These are phyloP conservation scores for Erodium maritimum DNA, from an alignment of 345 rosid genomes.

Conservation along the genomic window DNA sequence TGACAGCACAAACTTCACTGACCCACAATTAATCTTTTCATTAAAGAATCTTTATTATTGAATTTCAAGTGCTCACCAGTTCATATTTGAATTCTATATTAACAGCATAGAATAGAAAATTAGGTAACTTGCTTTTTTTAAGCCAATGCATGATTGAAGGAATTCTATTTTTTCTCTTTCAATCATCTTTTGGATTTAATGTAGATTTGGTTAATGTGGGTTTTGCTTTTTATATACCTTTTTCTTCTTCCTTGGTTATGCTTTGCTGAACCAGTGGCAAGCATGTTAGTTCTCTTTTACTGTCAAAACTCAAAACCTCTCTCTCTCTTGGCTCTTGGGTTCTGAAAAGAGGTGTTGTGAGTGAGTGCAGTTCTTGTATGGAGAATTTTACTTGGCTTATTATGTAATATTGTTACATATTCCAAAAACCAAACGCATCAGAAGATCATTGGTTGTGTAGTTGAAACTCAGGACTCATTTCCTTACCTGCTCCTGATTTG, in stretches of 20 bases:
- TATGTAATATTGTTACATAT: slow-evolving; percentile 10
- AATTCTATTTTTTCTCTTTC: slow-evolving; percentile 14
- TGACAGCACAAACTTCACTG: slow-evolving; percentile 11
- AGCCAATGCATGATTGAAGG: slow-evolving; percentile 29
- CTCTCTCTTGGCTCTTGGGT: slow-evolving; percentile 18
- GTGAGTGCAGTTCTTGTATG: slow-evolving; percentile 19
- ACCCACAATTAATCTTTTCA: slow-evolving; percentile 13
- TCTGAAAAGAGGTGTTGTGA: slow-evolving; percentile 18
- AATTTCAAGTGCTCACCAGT: slow-evolving; percentile 23
- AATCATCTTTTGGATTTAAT: slow-evolving; percentile 21
- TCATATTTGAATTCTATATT: slow-evolving; percentile 5
- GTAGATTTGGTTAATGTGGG: slow-evolving; percentile 25
- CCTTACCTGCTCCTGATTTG: background rate
- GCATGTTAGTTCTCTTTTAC: slow-evolving; percentile 24
- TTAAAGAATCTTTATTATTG: background rate
- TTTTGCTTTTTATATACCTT: slow-evolving; percentile 30
- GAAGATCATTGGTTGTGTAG: background rate
- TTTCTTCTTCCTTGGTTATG: slow-evolving; percentile 19
- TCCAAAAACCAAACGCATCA: background rate
- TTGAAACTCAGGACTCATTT: background rate
- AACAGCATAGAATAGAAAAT: slow-evolving; percentile 1
- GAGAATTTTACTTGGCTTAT: slow-evolving; percentile 10
- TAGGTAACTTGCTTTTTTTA: slow-evolving; percentile 13
- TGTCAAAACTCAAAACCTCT: slow-evolving; percentile 6
- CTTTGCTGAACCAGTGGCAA: slow-evolving; percentile 33